Conservation (phyloP, 2,329 filamentous ascomycete genomes). For the Furcasterigmium furcatum region DNA sequence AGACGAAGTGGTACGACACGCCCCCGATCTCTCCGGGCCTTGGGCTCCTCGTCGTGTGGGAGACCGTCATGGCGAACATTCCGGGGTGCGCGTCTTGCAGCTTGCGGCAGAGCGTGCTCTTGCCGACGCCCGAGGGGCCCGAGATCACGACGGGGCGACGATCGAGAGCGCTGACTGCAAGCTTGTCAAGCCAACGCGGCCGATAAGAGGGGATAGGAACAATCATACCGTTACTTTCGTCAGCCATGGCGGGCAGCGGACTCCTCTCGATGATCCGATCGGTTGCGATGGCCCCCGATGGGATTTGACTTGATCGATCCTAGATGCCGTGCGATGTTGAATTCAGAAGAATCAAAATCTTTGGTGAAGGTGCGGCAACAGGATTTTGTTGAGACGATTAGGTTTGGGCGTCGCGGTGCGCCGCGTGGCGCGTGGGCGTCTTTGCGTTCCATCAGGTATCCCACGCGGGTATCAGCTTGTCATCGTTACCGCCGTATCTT, state of each 20-base stretch:
- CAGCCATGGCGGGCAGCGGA: not conserved
- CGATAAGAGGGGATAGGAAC: not conserved
- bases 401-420: too few relatives aligned
- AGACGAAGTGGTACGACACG: conserved; percentile 79
- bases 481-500: too few relatives aligned
- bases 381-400: too few relatives aligned
- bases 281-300: too few relatives aligned
- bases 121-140: conserved; percentile 1
- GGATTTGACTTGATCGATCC: too few relatives aligned
- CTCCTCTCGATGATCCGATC: not conserved
- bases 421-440: too few relatives aligned
- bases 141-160: not conserved
- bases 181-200: conserved; percentile 8
- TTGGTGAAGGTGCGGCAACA: too few relatives aligned
- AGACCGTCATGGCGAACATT: conserved; percentile 54
- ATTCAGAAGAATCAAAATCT: too few relatives aligned
- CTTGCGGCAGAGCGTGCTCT: conserved; percentile 1
- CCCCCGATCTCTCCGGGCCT: conserved; percentile 73
- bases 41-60: conserved; percentile 78
- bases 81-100: conserved; percentile 49
- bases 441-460: too few relatives aligned
- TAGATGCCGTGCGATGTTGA: too few relatives aligned
- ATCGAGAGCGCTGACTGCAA: conserved; percentile 23
- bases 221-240: not conserved
- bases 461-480: too few relatives aligned